Percentiles rank a stretch among this genome's conserved stretches.
Evolutionary conservation across 1,284 basidiomycete genomes (phyloP).

Genomic region (Leccinum insolens): DNA sequence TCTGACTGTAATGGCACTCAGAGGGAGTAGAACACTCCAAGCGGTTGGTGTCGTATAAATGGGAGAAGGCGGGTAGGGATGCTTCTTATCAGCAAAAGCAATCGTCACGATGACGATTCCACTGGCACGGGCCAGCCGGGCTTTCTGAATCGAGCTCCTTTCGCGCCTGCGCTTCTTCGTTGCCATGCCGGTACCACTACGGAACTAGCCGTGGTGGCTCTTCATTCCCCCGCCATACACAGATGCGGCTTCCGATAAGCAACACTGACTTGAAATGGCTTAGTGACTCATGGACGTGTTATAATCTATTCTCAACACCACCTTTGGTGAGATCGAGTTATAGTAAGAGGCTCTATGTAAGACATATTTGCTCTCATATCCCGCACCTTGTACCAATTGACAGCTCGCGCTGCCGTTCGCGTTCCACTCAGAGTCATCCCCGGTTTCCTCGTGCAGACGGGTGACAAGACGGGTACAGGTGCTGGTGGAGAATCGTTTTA

Average conservation of each 20-base stretch:
- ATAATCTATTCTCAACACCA: slow-evolving; percentile 74
- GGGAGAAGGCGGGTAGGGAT: too few species aligned
- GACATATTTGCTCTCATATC: not conserved
- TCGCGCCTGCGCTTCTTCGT: too few species aligned
- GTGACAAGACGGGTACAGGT: slow-evolving; percentile 93
- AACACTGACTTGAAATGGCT: slow-evolving; percentile 50
- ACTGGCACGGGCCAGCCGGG: too few species aligned
- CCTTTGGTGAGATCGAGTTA: slow-evolving; percentile 30
- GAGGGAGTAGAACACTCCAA: too few species aligned
- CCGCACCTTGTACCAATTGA: not conserved
- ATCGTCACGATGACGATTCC: too few species aligned
- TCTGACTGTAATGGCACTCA: too few species aligned
- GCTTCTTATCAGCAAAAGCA: too few species aligned
- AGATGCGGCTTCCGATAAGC: too few species aligned
- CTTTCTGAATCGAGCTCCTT: too few species aligned
- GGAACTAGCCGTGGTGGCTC: not conserved
- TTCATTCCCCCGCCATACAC: too few species aligned
- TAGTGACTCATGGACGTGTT: slow-evolving; percentile 55
- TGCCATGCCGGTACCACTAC: too few species aligned
- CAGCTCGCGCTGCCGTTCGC: not conserved
- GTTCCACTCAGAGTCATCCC: slow-evolving; percentile 65
- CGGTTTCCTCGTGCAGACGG: slow-evolving; percentile 91
- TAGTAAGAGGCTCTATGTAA: slow-evolving; percentile 45
- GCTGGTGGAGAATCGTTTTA: slow-evolving; percentile 88
- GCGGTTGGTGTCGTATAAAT: too few species aligned